Base-by-base conservation (phyloP, 2,329 filamentous ascomycete genomes). In the Fusarium sp. region DNA sequence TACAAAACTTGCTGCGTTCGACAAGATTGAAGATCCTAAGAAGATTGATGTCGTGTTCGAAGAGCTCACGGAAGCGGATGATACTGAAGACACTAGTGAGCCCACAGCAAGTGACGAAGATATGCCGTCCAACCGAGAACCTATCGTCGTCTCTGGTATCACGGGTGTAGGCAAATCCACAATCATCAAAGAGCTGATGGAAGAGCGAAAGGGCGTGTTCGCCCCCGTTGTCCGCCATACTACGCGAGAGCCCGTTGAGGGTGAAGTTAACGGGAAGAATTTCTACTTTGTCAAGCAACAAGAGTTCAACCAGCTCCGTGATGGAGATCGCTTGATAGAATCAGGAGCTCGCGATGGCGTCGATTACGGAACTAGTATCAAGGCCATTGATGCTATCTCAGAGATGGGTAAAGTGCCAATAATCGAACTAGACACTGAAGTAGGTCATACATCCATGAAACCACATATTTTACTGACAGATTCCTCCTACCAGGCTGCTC, bases 11-110 rank as follows among this genome's bases (percentile, higher is more conserved):
- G 87, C 89, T 46, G 84, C 90, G 23, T 96, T 98, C 79, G 95
- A 98, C 80, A 93, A 92, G 80, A 92, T 97, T 50, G 94, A 97
- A 60, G 91, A 94, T 71, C 91, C 92, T 42, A 92, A 92, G 78
- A 93, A 93, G 67, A 86, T 91, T 35, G 85, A 86, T 58, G 76
- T 83, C 37, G 83, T 91, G 15, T 91, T 90, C 64, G 81, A 87
- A 57, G 85, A 88, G 38, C 77, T 82, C 35, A 77, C 81, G 11
- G 83, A 84, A 15, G 75, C 74, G 4, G 82, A 82, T 26, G 80
- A 78, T 6, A 76, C 79, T 13, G 75, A 75, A 12, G 76, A 79
- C 9, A 82, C 81, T n/a, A 77, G 76, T 33, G 78, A 77, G 11
- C 80, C 78, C 13, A 75, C 78, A 41, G 77, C 78, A 7, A 73